A percentile compares a stretch with the other conserved stretches of the same genome.
These are phyloP conservation scores for Pythium apleroticum DNA, from an alignment of 352 stramenopile species.

Conservation along the genomic window DNA sequence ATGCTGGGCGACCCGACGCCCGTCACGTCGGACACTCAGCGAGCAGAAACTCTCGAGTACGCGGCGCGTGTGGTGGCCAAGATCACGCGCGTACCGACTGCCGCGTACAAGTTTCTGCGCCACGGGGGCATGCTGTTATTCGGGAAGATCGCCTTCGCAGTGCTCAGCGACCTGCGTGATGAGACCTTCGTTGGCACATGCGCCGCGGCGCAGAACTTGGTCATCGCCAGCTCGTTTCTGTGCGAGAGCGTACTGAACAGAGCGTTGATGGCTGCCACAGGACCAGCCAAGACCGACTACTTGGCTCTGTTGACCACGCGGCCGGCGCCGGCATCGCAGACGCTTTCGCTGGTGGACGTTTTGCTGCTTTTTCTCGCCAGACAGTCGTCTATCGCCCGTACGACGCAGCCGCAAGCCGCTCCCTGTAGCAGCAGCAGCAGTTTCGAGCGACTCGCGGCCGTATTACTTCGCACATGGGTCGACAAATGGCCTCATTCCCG, in stretches of 20 bases:
- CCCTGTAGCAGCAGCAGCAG: slow-evolving; percentile 7
- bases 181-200: background rate
- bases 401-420: background rate
- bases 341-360: slow-evolving; percentile 20
- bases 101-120: slow-evolving; percentile 27
- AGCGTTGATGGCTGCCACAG: background rate
- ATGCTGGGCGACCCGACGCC: slow-evolving; percentile 17
- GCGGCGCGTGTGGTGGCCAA: slow-evolving; percentile 32
- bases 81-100: slow-evolving; percentile 20
- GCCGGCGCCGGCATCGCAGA: background rate
- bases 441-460: slow-evolving; percentile 30
- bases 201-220: slow-evolving; percentile 28
- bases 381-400: too few species aligned
- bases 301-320: background rate
- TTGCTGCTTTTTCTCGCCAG: slow-evolving; percentile 16
- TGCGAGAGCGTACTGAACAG: slow-evolving; percentile 19
- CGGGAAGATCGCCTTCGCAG: slow-evolving; percentile 22
- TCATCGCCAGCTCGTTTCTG: slow-evolving; percentile 32
- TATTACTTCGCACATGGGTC: slow-evolving; percentile 18
- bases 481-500: slow-evolving; percentile 28
- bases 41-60: slow-evolving; percentile 25
- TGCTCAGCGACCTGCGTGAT: slow-evolving; percentile 8
- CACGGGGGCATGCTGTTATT: slow-evolving; percentile 30
- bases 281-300: background rate
- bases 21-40: background rate